Evolutionary conservation across 208 protist species (phyloP).

Genomic region (Trypanosoma conorhini): DNA sequence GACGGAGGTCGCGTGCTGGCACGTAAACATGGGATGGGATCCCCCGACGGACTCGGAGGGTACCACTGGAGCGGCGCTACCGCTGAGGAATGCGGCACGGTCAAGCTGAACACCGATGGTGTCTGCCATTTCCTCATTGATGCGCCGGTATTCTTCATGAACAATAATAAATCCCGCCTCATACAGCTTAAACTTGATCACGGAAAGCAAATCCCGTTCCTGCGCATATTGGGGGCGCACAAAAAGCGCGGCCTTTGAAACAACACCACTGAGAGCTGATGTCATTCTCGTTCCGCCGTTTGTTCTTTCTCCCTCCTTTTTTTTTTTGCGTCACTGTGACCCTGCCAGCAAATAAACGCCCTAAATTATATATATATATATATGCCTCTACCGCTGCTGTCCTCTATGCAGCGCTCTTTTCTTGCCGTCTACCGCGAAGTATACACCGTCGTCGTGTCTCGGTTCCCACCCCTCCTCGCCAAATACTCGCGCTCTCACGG

Average conservation of each 20-base stretch:
- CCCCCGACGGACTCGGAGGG: neutral
- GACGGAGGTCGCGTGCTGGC: constrained; percentile 23
- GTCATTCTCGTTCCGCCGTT: constrained; percentile 10
- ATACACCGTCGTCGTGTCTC: neutral
- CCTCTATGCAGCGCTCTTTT: neutral
- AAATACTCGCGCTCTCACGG: neutral
- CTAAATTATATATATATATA: constrained; percentile 6
- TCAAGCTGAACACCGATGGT: constrained; percentile 60
- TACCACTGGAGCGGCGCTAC: constrained; percentile 4
- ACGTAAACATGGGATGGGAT: constrained; percentile 12
- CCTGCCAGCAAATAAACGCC: constrained; percentile 14
- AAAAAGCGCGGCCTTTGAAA: constrained; percentile 68
- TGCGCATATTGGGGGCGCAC: constrained; percentile 61
- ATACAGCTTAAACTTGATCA: constrained; percentile 78
- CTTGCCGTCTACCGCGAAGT: neutral
- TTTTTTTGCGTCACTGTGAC: constrained; percentile 5
- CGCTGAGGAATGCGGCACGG: constrained; percentile 33
- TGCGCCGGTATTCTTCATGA: constrained; percentile 70
- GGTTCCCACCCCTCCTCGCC: neutral
- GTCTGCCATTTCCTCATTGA: constrained; percentile 78
- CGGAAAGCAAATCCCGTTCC: constrained; percentile 59
- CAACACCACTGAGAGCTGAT: constrained; percentile 54
- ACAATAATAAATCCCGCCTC: constrained; percentile 86
- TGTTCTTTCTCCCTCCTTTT: constrained; percentile 5
- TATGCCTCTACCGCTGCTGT: neutral